These are phyloP conservation scores for Casuarina equisetifolia DNA, from an alignment of 306 rosid species.

Conservation along the genomic window DNA sequence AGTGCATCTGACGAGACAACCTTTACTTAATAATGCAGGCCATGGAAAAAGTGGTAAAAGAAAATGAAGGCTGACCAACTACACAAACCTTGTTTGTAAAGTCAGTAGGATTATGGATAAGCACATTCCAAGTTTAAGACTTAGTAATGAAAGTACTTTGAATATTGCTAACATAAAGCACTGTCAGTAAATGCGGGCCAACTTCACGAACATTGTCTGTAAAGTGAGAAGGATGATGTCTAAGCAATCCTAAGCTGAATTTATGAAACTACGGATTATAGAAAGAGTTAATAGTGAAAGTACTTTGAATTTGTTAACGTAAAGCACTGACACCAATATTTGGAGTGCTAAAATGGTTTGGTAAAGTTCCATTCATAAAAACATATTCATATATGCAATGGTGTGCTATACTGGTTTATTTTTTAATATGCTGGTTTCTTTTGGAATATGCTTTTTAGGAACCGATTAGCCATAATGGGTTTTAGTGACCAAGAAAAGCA, in stretches of 20 bases:
- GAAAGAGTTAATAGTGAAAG: neutral
- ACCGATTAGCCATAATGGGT: neutral
- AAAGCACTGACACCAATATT: neutral
- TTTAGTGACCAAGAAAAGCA: neutral
- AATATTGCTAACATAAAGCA: no score
- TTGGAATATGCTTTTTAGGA: neutral
- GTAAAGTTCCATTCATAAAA: neutral
- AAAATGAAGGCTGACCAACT: neutral
- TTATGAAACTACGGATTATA: neutral
- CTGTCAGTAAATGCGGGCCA: neutral
- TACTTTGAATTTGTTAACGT: neutral
- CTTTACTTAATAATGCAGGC: conserved; percentile 6
- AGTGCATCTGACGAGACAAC: conserved; percentile 10
- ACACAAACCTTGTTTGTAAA: neutral
- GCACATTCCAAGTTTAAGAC: neutral
- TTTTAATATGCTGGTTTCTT: neutral
- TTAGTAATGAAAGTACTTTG: neutral
- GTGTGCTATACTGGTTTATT: no score
- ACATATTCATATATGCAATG: no score
- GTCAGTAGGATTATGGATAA: no score
- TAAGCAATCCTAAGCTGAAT: neutral
- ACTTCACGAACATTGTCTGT: no score
- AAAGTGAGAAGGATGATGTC: neutral
- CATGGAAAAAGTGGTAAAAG: conserved; percentile 24
- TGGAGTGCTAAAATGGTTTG: neutral